Evolutionary conservation across 257 asterid species (phyloP).

Genomic region (Echites panduratus): DNA sequence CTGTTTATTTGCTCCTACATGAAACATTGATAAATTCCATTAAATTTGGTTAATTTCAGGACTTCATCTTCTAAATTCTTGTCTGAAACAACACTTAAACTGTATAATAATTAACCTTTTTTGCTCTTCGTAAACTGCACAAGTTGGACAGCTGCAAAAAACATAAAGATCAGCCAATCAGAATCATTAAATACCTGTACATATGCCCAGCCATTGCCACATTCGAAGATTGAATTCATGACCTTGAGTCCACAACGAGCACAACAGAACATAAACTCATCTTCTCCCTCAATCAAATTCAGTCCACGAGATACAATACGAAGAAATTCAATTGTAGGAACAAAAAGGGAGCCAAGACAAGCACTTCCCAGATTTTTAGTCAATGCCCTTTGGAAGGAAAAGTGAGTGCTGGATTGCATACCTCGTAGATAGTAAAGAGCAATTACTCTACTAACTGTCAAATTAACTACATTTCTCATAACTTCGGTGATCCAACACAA

Average conservation of each 20-base stretch:
- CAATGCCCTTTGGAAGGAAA: constrained; percentile 82
- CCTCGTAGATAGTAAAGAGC: constrained; percentile 91
- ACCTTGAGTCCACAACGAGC: constrained; percentile 87
- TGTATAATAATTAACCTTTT: neutral
- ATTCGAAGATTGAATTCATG: constrained; percentile 75
- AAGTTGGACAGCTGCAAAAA: neutral
- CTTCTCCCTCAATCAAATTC: constrained; percentile 93
- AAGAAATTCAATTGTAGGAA: constrained; percentile 75
- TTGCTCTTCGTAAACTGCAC: neutral
- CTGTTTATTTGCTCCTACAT: neutral
- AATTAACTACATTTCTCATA: constrained; percentile 92
- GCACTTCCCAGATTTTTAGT: constrained; percentile 86
- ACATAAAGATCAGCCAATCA: constrained; percentile 1
- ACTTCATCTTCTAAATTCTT: neutral
- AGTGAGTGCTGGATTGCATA: constrained; percentile 79
- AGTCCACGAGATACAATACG: constrained; percentile 83
- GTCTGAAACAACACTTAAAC: neutral
- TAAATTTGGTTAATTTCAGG: neutral
- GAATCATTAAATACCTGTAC: constrained; percentile 76
- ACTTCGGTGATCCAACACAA: constrained; percentile 90
- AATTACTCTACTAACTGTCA: constrained; percentile 74
- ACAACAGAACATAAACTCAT: constrained; percentile 94
- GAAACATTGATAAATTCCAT: neutral
- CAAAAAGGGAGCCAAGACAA: constrained; percentile 82
- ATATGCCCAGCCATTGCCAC: constrained; percentile 98